phyloP scores from a whole-genome alignment of 306 rosid species.

The Hippophae gyantsensis region DNA sequence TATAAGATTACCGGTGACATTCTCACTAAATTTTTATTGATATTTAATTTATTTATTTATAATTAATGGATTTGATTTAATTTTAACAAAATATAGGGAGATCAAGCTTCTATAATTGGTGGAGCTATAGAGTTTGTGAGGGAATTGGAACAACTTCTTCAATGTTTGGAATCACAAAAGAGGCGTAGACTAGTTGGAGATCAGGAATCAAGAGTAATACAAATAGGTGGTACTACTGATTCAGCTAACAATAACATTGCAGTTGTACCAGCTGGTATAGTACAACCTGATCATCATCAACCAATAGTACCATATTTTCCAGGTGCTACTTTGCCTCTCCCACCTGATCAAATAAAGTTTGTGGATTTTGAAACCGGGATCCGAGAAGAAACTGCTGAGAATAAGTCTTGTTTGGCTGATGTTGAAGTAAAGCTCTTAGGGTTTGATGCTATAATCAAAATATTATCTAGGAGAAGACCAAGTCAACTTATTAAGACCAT shows the following conservation, averaged over 20 bases:
- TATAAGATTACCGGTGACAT: too few species aligned
- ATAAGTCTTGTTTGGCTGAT: constrained; percentile 84
- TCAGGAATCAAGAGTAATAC: constrained; percentile 7
- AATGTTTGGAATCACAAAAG: constrained; percentile 88
- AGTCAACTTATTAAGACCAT: constrained; percentile 83
- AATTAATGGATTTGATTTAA: neutral
- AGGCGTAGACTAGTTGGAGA: constrained; percentile 71
- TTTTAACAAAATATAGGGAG: constrained; percentile 42
- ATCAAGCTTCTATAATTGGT: constrained; percentile 97
- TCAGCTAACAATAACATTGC: neutral
- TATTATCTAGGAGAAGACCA: constrained; percentile 75
- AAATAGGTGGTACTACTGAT: constrained; percentile 34
- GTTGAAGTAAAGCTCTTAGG: constrained; percentile 90
- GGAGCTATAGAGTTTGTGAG: constrained; percentile 97
- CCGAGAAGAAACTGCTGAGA: constrained; percentile 74
- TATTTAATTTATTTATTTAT: too few species aligned
- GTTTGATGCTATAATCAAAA: constrained; percentile 85
- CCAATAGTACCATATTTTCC: constrained; percentile 39
- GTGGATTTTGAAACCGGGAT: constrained; percentile 51
- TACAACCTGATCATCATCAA: constrained; percentile 20
- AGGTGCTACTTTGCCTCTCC: neutral
- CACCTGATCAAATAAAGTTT: constrained; percentile 47
- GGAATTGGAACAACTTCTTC: constrained; percentile 88
- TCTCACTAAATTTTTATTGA: too few species aligned
- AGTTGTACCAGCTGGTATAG: constrained; percentile 9